A percentile compares a stretch with the other conserved stretches of the same genome.
These are phyloP conservation scores for Solidago caesia DNA, from an alignment of 129 eudicot species.

Conservation along the genomic window DNA sequence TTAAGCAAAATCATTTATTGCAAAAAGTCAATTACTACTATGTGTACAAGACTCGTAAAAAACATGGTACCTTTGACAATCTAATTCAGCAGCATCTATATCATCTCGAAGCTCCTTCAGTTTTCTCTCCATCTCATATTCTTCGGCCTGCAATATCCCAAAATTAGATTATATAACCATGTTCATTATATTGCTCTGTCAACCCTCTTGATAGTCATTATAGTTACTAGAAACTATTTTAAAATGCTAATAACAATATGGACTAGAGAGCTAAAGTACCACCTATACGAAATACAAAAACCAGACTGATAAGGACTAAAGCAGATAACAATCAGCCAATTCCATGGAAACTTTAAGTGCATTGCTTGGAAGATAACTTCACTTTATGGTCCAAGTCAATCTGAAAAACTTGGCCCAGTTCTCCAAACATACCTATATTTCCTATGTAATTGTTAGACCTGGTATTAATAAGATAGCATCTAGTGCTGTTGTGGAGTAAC, in stretches of 20 bases:
- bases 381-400: no score
- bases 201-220: no score
- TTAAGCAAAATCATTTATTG: slow-evolving; percentile 16
- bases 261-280: neutral
- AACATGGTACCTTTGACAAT: slow-evolving; percentile 47
- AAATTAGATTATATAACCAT: slow-evolving; percentile 4
- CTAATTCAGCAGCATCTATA: slow-evolving; percentile 49
- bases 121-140: slow-evolving; percentile 64
- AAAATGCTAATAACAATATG: neutral
- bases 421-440: no score
- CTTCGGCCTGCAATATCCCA: slow-evolving; percentile 67
- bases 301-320: neutral
- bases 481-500: no score
- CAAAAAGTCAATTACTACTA: neutral
- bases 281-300: neutral
- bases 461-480: no score
- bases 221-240: no score
- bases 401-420: no score
- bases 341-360: no score
- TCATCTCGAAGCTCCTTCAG: slow-evolving; percentile 63
- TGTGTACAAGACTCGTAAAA: slow-evolving; percentile 8
- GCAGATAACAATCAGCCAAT: neutral
- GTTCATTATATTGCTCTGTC: neutral
- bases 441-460: no score
- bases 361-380: no score